These are phyloP conservation scores for Suillus cothurnatus DNA, from an alignment of 768 basidiomycete genomes.

Conservation along the genomic window DNA sequence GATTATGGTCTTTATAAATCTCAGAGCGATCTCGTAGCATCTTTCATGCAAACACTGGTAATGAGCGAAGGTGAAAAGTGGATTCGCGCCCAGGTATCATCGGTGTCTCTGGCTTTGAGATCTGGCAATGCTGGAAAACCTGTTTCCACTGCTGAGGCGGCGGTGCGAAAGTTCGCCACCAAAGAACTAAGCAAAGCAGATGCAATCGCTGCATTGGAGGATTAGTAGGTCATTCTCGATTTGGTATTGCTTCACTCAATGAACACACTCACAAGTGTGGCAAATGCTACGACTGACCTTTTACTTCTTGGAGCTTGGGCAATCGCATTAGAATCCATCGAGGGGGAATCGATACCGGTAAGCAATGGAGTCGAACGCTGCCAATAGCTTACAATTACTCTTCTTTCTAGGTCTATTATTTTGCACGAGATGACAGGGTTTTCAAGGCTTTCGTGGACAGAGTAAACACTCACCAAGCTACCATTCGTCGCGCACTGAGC, in stretches of 20 bases:
- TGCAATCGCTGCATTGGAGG: constrained; percentile 80
- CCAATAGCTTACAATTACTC: constrained; percentile 5
- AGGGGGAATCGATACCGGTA: constrained; percentile 75
- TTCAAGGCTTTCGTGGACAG: constrained; percentile 66
- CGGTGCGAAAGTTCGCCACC: constrained; percentile 87
- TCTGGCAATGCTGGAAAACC: constrained; percentile 71
- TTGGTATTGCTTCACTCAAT: constrained; percentile 5
- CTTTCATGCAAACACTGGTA: constrained; percentile 91
- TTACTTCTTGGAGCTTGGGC: constrained; percentile 84
- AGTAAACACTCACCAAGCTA: constrained; percentile 38
- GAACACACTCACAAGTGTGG: constrained; percentile 52
- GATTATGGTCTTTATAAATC: constrained; percentile 82
- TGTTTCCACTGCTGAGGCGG: constrained; percentile 69
- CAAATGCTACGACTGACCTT: constrained; percentile 88
- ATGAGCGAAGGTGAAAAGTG: constrained; percentile 97
- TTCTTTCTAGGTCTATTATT: constrained; percentile 67
- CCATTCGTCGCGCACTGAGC: constrained; percentile 50
- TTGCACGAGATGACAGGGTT: constrained; percentile 90
- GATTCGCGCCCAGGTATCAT: constrained; percentile 72
- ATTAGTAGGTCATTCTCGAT: constrained; percentile 64
- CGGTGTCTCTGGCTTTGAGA: constrained; percentile 69
- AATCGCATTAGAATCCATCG: constrained; percentile 56
- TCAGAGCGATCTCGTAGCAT: constrained; percentile 84
- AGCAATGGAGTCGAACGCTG: constrained; percentile 20
- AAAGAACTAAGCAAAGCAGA: constrained; percentile 80